phyloP scores from a whole-genome alignment of 441 rosid genomes.

The Syzygium malaccense region DNA sequence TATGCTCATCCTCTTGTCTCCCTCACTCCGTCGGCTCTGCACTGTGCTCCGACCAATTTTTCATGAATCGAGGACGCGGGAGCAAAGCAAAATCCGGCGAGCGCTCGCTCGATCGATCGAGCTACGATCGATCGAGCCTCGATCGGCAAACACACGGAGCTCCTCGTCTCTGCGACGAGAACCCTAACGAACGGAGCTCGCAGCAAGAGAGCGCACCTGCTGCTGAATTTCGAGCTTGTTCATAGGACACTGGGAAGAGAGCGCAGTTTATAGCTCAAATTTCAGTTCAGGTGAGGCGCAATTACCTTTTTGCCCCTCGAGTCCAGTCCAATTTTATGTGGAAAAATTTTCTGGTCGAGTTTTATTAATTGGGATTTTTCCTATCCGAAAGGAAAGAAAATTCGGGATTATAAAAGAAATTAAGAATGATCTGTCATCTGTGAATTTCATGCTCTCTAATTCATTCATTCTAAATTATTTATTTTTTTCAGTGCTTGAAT shows the following conservation, averaged over 20 bases:
- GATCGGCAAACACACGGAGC: background rate
- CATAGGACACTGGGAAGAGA: background rate
- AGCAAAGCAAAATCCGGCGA: background rate
- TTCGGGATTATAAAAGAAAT: background rate
- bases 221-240: background rate
- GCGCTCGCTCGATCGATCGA: background rate
- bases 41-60: background rate
- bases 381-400: background rate
- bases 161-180: background rate
- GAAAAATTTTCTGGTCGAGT: background rate
- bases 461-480: background rate
- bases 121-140: background rate
- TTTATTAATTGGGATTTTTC: background rate
- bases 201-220: background rate
- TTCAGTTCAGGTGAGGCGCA: background rate
- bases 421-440: background rate
- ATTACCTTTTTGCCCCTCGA: background rate
- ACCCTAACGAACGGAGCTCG: background rate
- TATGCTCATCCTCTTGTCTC: slow-evolving; percentile 51
- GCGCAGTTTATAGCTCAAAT: background rate
- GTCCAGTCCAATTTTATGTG: background rate
- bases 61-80: background rate
- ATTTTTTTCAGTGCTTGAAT: background rate
- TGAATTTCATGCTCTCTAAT: background rate
- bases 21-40: background rate